Evolutionary conservation across 306 rosid species (phyloP).

Genomic region (Astragalus glycyphyllos): DNA sequence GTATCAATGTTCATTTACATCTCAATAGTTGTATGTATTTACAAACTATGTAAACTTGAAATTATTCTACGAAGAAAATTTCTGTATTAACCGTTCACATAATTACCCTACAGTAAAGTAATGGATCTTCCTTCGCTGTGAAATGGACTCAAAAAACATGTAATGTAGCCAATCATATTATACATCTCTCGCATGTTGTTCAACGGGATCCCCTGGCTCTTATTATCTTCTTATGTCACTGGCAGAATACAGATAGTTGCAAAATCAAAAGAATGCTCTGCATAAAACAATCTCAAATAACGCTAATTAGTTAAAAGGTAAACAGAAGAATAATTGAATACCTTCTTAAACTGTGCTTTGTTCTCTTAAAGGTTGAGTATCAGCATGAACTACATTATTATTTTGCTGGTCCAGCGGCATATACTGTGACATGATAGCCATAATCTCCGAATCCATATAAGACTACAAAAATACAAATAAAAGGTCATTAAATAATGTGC

Average conservation of each 20-base stretch:
- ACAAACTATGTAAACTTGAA: conserved; percentile 25
- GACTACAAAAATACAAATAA: conserved; percentile 52
- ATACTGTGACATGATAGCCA: conserved; percentile 97
- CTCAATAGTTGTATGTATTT: conserved; percentile 43
- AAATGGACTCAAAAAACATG: conserved; percentile 14
- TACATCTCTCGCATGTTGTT: conserved; percentile 18
- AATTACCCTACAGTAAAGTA: conserved; percentile 33
- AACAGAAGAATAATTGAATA: conserved; percentile 39
- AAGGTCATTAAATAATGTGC: neutral
- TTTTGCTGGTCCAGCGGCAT: conserved; percentile 87
- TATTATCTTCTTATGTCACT: conserved; percentile 35
- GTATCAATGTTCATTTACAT: conserved; percentile 31
- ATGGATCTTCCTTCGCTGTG: conserved; percentile 29
- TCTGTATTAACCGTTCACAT: conserved; percentile 34
- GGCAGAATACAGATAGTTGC: conserved; percentile 13
- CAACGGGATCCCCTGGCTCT: conserved; percentile 7
- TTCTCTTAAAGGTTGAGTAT: conserved; percentile 66
- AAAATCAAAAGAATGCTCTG: conserved; percentile 28
- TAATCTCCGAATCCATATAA: conserved; percentile 97
- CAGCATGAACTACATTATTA: conserved; percentile 60
- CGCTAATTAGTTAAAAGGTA: neutral
- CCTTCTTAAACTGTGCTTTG: conserved; percentile 60
- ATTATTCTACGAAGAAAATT: conserved; percentile 28
- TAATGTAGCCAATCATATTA: conserved; percentile 19
- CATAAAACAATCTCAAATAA: conserved; percentile 32